phyloP scores from a whole-genome alignment of 177 flowering plant species.

The Telopea speciosissima region DNA sequence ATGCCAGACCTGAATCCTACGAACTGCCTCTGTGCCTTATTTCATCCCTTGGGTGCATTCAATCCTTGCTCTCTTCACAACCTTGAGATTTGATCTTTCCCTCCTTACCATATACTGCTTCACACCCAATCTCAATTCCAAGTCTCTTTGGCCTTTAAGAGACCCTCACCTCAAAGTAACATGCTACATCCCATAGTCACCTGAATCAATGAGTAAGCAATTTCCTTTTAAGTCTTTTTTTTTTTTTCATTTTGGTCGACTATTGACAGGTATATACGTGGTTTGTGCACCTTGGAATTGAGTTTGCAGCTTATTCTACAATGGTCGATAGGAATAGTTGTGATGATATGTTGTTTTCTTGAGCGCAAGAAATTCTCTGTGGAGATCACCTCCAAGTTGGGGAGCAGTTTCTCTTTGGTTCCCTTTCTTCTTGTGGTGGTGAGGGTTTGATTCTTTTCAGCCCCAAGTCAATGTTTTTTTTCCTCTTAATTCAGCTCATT shows the following conservation, averaged over 20 bases:
- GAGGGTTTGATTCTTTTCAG: slow-evolving; percentile 18
- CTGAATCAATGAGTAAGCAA: slow-evolving; percentile 31
- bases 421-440: slow-evolving; percentile 94
- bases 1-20: not conserved
- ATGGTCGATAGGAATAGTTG: slow-evolving; percentile 89
- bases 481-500: too few relatives aligned
- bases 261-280: slow-evolving; percentile 61
- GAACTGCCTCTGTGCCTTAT: not conserved
- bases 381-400: slow-evolving; percentile 79
- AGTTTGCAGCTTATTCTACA: slow-evolving; percentile 96
- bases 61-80: not conserved
- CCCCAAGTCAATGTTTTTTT: too few relatives aligned
- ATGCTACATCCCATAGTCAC: slow-evolving; percentile 10
- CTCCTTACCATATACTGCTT: not conserved
- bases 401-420: slow-evolving; percentile 91
- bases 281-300: slow-evolving; percentile 64
- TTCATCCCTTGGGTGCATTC: not conserved
- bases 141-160: not conserved
- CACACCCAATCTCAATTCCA: not conserved
- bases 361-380: slow-evolving; percentile 58
- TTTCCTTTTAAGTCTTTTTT: slow-evolving; percentile 31
- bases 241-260: slow-evolving; percentile 37
- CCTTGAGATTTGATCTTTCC: not conserved
- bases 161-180: not conserved
- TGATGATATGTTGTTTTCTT: slow-evolving; percentile 77